Conservation (phyloP, 306 rosid species). For the Sphenostylis stenocarpa region DNA sequence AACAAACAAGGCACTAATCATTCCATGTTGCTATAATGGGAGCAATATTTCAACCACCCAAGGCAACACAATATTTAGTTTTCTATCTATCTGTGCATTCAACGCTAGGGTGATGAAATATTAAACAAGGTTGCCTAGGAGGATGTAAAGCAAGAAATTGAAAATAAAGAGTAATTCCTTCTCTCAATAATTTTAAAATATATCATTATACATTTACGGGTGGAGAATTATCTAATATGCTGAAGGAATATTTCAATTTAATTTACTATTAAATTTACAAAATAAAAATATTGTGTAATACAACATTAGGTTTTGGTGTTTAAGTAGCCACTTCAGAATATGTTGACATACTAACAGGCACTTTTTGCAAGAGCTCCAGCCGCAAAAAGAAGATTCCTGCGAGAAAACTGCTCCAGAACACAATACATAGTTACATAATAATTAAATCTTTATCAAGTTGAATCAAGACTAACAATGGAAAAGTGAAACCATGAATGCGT, state of each 20-base stretch:
- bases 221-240: background rate
- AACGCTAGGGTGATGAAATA: background rate
- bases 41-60: background rate
- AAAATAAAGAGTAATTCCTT: background rate
- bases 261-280: background rate
- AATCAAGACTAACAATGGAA: background rate
- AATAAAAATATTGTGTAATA: background rate
- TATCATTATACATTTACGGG: background rate
- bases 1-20: background rate
- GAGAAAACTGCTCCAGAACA: slow-evolving; percentile 62
- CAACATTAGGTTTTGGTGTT: background rate
- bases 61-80: background rate
- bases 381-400: slow-evolving; percentile 81
- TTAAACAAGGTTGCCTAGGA: background rate
- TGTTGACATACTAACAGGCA: slow-evolving; percentile 8
- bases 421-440: background rate
- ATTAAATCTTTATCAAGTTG: background rate
- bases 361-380: slow-evolving; percentile 59
- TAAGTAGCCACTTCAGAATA: background rate
- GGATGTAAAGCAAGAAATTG: background rate
- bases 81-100: background rate
- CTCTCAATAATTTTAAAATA: background rate
- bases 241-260: background rate
- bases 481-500: background rate
- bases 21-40: background rate